Evolutionary conservation across 768 basidiomycete genomes (phyloP), one percentile per base, ranked within the genome.

Genomic region (Boletus barrowsii): DNA sequence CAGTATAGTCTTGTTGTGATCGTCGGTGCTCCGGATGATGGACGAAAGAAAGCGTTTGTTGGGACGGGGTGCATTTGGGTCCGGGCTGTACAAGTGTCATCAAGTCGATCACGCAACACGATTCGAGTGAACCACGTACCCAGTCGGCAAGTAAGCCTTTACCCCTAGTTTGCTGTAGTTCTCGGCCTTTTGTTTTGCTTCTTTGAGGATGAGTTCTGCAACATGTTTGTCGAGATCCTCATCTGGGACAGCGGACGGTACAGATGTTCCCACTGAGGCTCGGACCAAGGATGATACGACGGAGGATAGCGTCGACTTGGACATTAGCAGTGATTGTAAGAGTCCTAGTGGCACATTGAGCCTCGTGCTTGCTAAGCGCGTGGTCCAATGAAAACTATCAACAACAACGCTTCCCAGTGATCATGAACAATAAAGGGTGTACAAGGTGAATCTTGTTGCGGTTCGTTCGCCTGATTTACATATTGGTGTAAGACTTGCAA

Each of bases 21-120:
- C 95, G 67, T 97, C 95, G 5, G 97, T 97, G 60, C 83, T 93
- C 61, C 87, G 84, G 53, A 99, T 94, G 56, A 99, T 93, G 20
- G 87, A 86, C 0, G 83, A 80, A 24, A 91, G 73, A 66, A 91
- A 91, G 0, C 89, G 88, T 65, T 91, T 91, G 73, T 91, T 90
- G 33, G 95, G 72, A 60, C 81, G 84, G 0, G 92, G 92, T 2
- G 83, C 85, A 69, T 85, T 85, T 59, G 77, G 81, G 63, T 91
- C 89, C 6, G 80, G 70, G 52, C 87, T 90, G 60, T 30, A 53
- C 13, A 15, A 30, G 42, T 20, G 41, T 55, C 18, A 49, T 40
- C 4, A 58, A 26, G 36, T 33, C 6, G 7, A 41, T n/a, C 24
- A 37, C n/a, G 5, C 41, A 53, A 46, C 9, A 47, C 17, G 29